A percentile compares a stretch with the other conserved stretches of the same genome.
Conservation (phyloP, 371 early-diverging fungal genomes). For the Zancudomyces culisetae region DNA sequence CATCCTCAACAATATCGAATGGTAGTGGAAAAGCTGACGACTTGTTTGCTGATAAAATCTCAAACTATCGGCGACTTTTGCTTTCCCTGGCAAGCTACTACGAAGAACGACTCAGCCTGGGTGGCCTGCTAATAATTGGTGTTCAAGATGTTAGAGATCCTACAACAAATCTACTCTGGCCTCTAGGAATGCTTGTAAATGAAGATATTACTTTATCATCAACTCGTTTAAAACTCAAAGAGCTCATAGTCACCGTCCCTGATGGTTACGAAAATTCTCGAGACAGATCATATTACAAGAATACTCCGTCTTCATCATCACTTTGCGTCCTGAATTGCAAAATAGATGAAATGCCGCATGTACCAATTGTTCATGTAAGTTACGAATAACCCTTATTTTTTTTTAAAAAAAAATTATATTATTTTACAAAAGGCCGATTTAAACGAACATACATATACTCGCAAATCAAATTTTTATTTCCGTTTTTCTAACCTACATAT, state of each 20-base stretch:
- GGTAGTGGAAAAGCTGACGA: neutral
- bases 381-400: no score
- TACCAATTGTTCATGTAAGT: no score
- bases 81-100: conserved; percentile 38
- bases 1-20: no score
- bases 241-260: conserved; percentile 63
- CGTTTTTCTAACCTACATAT: no score
- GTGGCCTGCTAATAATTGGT: conserved; percentile 50
- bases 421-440: no score
- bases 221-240: conserved; percentile 43
- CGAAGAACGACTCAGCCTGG: conserved; percentile 26
- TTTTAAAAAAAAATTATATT: no score
- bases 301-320: no score
- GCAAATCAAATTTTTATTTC: no score
- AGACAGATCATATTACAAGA: no score
- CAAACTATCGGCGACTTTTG: conserved; percentile 35
- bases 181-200: conserved; percentile 49
- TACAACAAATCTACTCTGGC: conserved; percentile 38
- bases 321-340: no score
- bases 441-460: no score
- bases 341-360: no score
- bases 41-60: neutral
- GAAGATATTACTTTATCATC: conserved; percentile 48
- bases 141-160: conserved; percentile 47
- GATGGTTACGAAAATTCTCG: conserved; percentile 39